These are phyloP conservation scores for Teunomyces funiuensis DNA, from an alignment of 805 yeast species.

Conservation along the genomic window DNA sequence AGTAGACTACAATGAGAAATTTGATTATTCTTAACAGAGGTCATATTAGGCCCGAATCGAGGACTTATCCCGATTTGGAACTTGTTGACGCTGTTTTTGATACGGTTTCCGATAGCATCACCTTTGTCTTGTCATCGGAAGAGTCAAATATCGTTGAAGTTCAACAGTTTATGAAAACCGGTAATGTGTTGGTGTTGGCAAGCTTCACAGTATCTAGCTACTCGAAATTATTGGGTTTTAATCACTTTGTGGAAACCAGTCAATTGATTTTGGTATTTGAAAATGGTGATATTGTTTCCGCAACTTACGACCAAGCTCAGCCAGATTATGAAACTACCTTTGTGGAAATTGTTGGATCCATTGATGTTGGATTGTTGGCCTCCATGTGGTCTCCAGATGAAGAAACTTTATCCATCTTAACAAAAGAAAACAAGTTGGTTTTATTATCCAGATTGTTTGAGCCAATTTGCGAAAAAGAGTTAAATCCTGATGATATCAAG, in stretches of 20 bases:
- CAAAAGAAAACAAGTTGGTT: slow-evolving; percentile 59
- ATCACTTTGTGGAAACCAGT: slow-evolving; percentile 67
- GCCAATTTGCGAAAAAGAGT: slow-evolving; percentile 63
- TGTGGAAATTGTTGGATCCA: slow-evolving; percentile 76
- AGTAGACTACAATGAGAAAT: slow-evolving; percentile 41
- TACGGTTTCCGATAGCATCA: slow-evolving; percentile 68
- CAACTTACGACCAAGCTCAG: slow-evolving; percentile 53
- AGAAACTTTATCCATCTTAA: slow-evolving; percentile 72
- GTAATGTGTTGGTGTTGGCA: slow-evolving; percentile 57
- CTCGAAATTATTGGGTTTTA: slow-evolving; percentile 49
- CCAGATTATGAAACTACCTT: slow-evolving; percentile 56
- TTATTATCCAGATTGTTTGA: slow-evolving; percentile 77
- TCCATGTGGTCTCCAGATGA: slow-evolving; percentile 92
- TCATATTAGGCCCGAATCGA: slow-evolving; percentile 48
- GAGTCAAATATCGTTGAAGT: slow-evolving; percentile 65
- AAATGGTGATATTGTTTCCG: slow-evolving; percentile 75
- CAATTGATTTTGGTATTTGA: slow-evolving; percentile 65
- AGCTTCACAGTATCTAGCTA: slow-evolving; percentile 47
- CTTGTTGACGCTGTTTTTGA: slow-evolving; percentile 62
- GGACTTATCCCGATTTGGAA: slow-evolving; percentile 64
- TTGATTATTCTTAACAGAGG: slow-evolving; percentile 56
- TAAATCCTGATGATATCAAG: slow-evolving; percentile 61
- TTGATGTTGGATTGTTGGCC: slow-evolving; percentile 70
- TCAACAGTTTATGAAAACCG: slow-evolving; percentile 71
- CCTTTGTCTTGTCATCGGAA: slow-evolving; percentile 56